These are phyloP conservation scores for Aspergillus quadricinctus DNA, from an alignment of 2,329 filamentous ascomycete genomes.

Conservation along the genomic window DNA sequence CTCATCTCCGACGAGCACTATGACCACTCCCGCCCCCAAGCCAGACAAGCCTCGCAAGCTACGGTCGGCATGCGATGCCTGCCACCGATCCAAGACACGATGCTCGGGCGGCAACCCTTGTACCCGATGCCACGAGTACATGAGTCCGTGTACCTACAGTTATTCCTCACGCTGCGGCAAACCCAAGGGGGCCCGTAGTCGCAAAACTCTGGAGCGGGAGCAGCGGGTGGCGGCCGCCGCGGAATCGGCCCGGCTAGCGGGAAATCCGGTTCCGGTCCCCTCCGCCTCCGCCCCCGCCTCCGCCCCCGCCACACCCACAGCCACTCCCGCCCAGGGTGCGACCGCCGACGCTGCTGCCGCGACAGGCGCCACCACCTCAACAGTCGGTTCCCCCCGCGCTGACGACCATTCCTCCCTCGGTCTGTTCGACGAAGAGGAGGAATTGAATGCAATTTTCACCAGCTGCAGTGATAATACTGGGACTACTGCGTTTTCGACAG, in stretches of 20 bases:
- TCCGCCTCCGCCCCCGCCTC: background rate
- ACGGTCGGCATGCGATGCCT: background rate
- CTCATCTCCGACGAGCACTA: too few species aligned
- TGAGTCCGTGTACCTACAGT: background rate
- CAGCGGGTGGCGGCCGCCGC: background rate
- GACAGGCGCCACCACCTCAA: background rate
- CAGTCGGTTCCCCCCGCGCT: background rate
- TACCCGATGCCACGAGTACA: background rate
- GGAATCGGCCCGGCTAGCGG: background rate
- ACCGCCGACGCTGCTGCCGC: background rate
- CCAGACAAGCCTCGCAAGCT: background rate
- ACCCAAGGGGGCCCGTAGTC: background rate
- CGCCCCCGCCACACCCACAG: background rate
- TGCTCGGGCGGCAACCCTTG: background rate
- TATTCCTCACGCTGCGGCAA: background rate
- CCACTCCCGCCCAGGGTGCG: background rate
- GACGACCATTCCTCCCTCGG: too few species aligned
- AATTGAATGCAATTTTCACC: too few species aligned
- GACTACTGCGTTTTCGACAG: too few species aligned
- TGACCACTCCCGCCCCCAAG: background rate
- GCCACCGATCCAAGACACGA: background rate
- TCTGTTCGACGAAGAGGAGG: too few species aligned
- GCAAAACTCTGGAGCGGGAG: background rate
- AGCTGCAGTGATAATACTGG: too few species aligned
- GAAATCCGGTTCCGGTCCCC: too few species aligned